Evolutionary conservation across 176 grass and related monocot genomes (phyloP).

Genomic region (Calamus simplicifolius): DNA sequence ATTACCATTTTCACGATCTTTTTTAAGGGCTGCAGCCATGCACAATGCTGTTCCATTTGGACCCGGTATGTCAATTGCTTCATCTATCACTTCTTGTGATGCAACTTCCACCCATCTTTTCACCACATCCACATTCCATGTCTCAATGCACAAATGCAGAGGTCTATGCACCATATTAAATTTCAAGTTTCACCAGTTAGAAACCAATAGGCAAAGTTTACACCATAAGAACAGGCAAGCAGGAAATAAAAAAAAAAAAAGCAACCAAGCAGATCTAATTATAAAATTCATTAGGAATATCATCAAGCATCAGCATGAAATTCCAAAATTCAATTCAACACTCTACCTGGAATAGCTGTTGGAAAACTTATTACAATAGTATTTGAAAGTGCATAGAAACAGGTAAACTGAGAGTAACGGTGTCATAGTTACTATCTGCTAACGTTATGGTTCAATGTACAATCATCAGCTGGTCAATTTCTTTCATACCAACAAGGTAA

Average conservation of each 20-base stretch:
- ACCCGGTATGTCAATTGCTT: conserved; percentile 72
- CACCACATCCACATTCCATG: conserved; percentile 79
- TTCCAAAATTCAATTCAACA: too few relatives aligned
- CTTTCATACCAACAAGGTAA: too few relatives aligned
- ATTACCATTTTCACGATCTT: conserved; percentile 89
- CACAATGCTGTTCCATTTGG: conserved; percentile 83
- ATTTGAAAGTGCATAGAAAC: too few relatives aligned
- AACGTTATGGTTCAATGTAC: too few relatives aligned
- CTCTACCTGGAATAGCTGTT: too few relatives aligned
- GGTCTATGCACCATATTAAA: conserved; percentile 43
- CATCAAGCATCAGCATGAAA: too few relatives aligned
- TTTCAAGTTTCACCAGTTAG: conserved; percentile 14
- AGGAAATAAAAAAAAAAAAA: background rate
- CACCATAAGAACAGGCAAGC: background rate
- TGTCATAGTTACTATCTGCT: too few relatives aligned
- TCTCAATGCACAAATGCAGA: conserved; percentile 91
- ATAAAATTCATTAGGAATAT: too few relatives aligned
- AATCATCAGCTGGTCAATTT: too few relatives aligned
- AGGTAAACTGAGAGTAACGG: too few relatives aligned
- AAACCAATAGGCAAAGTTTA: background rate
- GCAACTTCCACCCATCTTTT: conserved; percentile 83
- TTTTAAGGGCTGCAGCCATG: conserved; percentile 97
- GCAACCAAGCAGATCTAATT: too few relatives aligned
- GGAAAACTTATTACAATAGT: too few relatives aligned
- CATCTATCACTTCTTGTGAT: conserved; percentile 58